A percentile compares a stretch with the other conserved stretches of the same genome.
These are phyloP conservation scores for Musa troglodytarum DNA, from an alignment of 176 grass and related monocot genomes.

Conservation along the genomic window DNA sequence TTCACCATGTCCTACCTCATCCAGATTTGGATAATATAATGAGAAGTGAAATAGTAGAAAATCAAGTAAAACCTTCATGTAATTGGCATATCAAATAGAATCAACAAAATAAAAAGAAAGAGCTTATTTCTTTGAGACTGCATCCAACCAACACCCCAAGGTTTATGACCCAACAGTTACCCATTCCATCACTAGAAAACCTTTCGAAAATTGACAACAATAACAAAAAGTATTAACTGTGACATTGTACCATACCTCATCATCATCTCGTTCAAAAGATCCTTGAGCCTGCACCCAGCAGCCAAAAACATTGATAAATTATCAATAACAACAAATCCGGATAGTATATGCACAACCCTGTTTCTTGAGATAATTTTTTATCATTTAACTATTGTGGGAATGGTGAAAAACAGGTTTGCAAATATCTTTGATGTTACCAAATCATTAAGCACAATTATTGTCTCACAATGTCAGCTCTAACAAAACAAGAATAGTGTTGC, in stretches of 20 bases:
- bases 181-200: neutral
- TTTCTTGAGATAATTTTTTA: neutral
- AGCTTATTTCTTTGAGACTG: neutral
- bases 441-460: neutral
- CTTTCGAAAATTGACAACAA: neutral
- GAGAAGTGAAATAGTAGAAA: slow-evolving; percentile 2
- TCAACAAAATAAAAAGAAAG: neutral
- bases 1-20: neutral
- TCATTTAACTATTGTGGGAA: neutral
- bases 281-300: slow-evolving; percentile 65
- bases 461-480: neutral
- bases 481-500: neutral
- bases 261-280: slow-evolving; percentile 55
- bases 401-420: neutral
- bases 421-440: neutral
- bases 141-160: too few species aligned
- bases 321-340: slow-evolving; percentile 6
- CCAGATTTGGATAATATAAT: neutral
- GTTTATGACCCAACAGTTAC: too few species aligned
- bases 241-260: slow-evolving; percentile 48
- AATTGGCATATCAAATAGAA: slow-evolving; percentile 16
- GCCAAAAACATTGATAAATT: slow-evolving; percentile 3
- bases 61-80: neutral
- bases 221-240: slow-evolving; percentile 1
- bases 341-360: neutral